Percentiles rank a stretch among this genome's conserved stretches.
Conservation (phyloP, 1,284 basidiomycete genomes). For the Kwoniella shivajii region DNA sequence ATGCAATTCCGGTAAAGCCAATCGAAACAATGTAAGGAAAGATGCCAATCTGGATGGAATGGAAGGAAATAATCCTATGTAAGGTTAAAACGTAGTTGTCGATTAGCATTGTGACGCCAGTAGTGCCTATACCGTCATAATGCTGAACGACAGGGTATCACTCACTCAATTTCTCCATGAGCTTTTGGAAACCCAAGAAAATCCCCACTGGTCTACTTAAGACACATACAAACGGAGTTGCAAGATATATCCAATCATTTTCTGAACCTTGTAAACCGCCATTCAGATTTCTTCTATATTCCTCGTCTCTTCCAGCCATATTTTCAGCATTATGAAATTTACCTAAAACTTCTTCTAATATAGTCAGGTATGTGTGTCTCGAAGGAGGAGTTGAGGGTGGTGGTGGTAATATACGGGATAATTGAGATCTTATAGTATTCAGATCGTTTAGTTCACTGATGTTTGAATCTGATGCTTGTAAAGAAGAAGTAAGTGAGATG, state of each 20-base stretch:
- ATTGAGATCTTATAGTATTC: slow-evolving; percentile 31
- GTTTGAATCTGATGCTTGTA: neutral
- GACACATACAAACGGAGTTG: slow-evolving; percentile 49
- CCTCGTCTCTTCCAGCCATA: slow-evolving; percentile 23
- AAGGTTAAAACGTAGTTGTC: neutral
- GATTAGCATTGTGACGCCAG: neutral
- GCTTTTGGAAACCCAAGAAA: slow-evolving; percentile 43
- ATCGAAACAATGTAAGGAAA: slow-evolving; percentile 46
- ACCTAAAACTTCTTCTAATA: slow-evolving; percentile 47
- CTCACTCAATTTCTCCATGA: slow-evolving; percentile 46
- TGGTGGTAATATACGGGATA: slow-evolving; percentile 39
- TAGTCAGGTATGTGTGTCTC: slow-evolving; percentile 38
- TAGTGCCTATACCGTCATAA: neutral
- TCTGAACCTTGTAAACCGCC: slow-evolving; percentile 23
- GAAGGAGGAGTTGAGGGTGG: slow-evolving; percentile 41
- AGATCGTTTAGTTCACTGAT: too few relatives aligned
- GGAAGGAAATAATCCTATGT: slow-evolving; percentile 41
- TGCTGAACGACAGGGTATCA: neutral
- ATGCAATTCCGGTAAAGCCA: slow-evolving; percentile 47
- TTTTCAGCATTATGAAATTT: slow-evolving; percentile 42
- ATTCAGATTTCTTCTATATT: slow-evolving; percentile 12
- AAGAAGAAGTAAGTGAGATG: neutral
- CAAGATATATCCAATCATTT: slow-evolving; percentile 47
- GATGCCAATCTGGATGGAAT: slow-evolving; percentile 45
- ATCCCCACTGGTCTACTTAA: slow-evolving; percentile 41